phyloP scores from a whole-genome alignment of 2,329 filamentous ascomycete species.

The Sclerotinia nivalis region DNA sequence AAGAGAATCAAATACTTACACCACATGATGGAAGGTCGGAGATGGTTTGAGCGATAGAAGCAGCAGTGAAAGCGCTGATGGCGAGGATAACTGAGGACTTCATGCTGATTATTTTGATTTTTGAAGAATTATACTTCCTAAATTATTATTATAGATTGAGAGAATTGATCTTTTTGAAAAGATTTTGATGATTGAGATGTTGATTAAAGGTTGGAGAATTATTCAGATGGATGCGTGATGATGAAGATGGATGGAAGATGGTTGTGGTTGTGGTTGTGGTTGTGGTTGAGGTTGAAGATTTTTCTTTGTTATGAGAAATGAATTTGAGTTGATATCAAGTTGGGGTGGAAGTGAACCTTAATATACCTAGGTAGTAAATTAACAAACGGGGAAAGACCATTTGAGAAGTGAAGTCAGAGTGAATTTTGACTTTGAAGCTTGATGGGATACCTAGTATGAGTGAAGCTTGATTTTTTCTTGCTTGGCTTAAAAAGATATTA shows the following conservation, averaged over 20 bases:
- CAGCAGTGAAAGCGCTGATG: slow-evolving; percentile 35
- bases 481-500: background rate
- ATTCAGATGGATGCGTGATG: background rate
- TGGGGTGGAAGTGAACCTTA: background rate
- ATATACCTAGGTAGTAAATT: background rate
- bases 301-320: slow-evolving; percentile 3
- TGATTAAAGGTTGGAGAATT: background rate
- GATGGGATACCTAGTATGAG: background rate
- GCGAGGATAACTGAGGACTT: slow-evolving; percentile 36
- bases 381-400: slow-evolving; percentile 2
- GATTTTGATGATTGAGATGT: background rate
- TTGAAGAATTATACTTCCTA: background rate
- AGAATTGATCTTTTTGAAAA: background rate
- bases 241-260: background rate
- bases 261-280: background rate
- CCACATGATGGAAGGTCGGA: slow-evolving; percentile 37
- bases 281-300: background rate
- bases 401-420: slow-evolving; percentile 12
- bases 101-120: slow-evolving; percentile 34
- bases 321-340: background rate
- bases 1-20: slow-evolving; percentile 34
- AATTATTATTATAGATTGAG: background rate
- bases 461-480: slow-evolving; percentile 12
- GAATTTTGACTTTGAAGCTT: background rate
- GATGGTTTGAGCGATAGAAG: slow-evolving; percentile 35